Conservation (phyloP, 768 basidiomycete species). For the Phylloporus arenicola region DNA sequence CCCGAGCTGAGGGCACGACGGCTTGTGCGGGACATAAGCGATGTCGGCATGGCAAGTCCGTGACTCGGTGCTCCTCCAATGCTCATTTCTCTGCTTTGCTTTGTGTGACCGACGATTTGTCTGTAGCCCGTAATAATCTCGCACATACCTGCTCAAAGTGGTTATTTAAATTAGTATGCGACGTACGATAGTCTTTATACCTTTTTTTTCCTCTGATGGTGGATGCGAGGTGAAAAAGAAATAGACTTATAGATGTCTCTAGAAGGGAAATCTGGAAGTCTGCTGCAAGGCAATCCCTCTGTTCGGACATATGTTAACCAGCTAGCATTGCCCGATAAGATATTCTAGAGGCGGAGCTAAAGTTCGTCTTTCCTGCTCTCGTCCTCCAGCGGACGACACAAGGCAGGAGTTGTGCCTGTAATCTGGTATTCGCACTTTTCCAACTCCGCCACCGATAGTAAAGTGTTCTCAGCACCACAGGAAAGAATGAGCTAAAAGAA, state of each 20-base stretch:
- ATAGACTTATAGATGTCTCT: neutral
- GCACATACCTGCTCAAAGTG: slow-evolving; percentile 22
- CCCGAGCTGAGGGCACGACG: slow-evolving; percentile 30
- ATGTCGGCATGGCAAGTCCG: slow-evolving; percentile 28
- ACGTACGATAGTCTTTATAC: slow-evolving; percentile 30
- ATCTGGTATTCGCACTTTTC: slow-evolving; percentile 96
- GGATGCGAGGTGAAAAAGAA: neutral
- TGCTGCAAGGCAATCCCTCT: too few relatives aligned
- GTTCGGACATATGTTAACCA: neutral
- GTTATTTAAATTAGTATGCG: slow-evolving; percentile 11
- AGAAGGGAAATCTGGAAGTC: neutral
- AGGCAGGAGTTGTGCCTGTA: slow-evolving; percentile 77
- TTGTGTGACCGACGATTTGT: slow-evolving; percentile 10
- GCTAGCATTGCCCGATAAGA: neutral
- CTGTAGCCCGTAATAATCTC: slow-evolving; percentile 21
- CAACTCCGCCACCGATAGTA: slow-evolving; percentile 76
- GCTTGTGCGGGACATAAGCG: slow-evolving; percentile 23
- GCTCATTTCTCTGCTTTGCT: slow-evolving; percentile 5
- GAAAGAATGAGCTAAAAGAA: slow-evolving; percentile 62
- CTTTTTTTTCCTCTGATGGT: slow-evolving; percentile 6
- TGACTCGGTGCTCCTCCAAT: neutral
- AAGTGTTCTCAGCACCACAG: slow-evolving; percentile 81
- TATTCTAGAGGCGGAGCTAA: slow-evolving; percentile 10
- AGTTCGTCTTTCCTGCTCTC: slow-evolving; percentile 27
- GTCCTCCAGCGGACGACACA: slow-evolving; percentile 53